Base-by-base conservation (phyloP, 768 basidiomycete genomes). In the Mycena metata region DNA sequence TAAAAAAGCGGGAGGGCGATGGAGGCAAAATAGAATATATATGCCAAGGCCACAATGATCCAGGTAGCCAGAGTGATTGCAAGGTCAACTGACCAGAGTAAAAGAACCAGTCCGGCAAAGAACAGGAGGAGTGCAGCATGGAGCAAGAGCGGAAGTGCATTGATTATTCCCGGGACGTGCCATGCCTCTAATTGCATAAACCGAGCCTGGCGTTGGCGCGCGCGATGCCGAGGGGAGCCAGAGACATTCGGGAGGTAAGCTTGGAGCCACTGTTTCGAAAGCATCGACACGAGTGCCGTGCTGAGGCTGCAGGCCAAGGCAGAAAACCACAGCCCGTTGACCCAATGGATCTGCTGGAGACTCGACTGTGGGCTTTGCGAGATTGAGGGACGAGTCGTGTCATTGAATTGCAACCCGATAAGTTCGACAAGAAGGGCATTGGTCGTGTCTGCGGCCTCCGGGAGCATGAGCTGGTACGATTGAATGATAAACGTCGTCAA, bases 291-390 rank as follows among this genome's bases (percentile, higher is more conserved):
- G 0, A 85, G 73, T 8, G 83, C 83, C 7, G 82, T 79, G 5
- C 82, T 81, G 36, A 84, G 78, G 65, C 82, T 82, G 71, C 78
- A 83, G 6, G 81, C 74, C 26, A 84, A 74, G 17, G 82, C 81
- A 16, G 81, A 78, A 68, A 85, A 84, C 84, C 84, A 85, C 11
- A 84, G 76, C 3, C 83, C 83, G 61, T 84, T 85, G 2, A 84
- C 83, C 78, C 80, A 82, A 30, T 69, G 76, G 21, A 82, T 77
- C 41, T 81, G 76, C 15, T 23, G 35, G 13, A 63, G 13, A 9
- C 52, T 51, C 9, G 64, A 60, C 59, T 66, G 45, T 0, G 76
- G 71, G 17, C 77, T 70, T 19, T 15, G 46, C 4, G 59, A 30
- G 41, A 61, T 12, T 55, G 65, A 60, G 46, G 74, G 55, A 30